phyloP scores from a whole-genome alignment of 441 rosid species.

The Brassica hybrid region DNA sequence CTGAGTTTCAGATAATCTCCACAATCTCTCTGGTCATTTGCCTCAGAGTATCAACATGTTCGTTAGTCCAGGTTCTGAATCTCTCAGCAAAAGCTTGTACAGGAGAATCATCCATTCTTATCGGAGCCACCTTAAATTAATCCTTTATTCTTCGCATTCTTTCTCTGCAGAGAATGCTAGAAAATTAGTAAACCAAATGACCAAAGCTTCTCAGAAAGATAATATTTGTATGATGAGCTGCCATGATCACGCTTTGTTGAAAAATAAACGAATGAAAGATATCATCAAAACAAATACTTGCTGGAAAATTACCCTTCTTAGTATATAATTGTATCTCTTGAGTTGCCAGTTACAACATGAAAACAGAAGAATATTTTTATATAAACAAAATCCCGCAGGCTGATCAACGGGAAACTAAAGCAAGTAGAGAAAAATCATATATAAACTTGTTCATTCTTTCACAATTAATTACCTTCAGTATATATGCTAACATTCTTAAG shows the following conservation, averaged over 20 bases:
- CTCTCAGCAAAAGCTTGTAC: constrained; percentile 75
- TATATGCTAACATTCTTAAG: no score
- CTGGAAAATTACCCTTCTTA: background rate
- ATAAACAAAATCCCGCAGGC: no score
- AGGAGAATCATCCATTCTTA: constrained; percentile 39
- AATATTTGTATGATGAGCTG: background rate
- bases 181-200: background rate
- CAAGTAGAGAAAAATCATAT: no score
- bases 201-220: background rate
- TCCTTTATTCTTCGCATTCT: background rate
- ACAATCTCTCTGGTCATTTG: constrained; percentile 63
- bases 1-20: constrained; percentile 54
- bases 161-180: background rate
- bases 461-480: no score
- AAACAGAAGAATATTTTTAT: no score
- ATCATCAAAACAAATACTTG: background rate
- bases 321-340: background rate
- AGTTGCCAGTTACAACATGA: no score
- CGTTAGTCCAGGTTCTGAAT: constrained; percentile 55
- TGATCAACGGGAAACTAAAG: no score
- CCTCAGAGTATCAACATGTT: constrained; percentile 51
- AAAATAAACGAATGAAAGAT: background rate
- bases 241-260: background rate
- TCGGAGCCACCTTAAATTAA: no score
- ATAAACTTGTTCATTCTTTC: no score